Conservation (phyloP, 2,329 filamentous ascomycete species). For the Colletotrichum tropicicola region DNA sequence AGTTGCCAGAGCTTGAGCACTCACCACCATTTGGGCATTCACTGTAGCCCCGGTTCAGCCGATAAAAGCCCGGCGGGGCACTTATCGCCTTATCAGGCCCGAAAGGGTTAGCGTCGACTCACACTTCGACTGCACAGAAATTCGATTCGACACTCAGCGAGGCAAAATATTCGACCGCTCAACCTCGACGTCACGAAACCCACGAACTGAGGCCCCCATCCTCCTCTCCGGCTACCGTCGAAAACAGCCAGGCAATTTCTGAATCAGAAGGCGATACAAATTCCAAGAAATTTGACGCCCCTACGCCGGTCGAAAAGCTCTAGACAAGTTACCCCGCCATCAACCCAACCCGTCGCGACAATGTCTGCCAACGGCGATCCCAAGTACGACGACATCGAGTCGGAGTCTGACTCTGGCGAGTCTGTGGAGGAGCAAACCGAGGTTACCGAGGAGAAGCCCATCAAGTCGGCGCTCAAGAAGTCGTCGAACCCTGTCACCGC, state of each 20-base stretch:
- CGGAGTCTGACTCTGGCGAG: slow-evolving; percentile 74
- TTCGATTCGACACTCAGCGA: slow-evolving; percentile 48
- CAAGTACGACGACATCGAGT: slow-evolving; percentile 78
- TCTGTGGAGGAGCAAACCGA: slow-evolving; percentile 67
- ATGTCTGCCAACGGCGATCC: slow-evolving; percentile 68
- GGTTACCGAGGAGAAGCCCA: slow-evolving; percentile 65
- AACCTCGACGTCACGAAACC: slow-evolving; percentile 31
- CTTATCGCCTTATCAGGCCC: slow-evolving; percentile 50
- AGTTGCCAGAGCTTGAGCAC: too few species aligned
- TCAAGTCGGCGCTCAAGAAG: slow-evolving; percentile 91
- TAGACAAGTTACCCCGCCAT: slow-evolving; percentile 38
- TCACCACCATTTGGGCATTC: too few species aligned
- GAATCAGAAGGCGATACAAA: slow-evolving; percentile 8
- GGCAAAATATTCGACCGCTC: slow-evolving; percentile 42
- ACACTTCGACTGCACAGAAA: slow-evolving; percentile 44
- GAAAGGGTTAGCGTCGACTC: slow-evolving; percentile 49
- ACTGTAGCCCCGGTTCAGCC: too few species aligned
- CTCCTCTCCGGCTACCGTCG: slow-evolving; percentile 9
- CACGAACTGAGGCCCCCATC: slow-evolving; percentile 28
- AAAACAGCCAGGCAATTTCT: background rate
- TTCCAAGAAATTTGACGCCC: slow-evolving; percentile 9
- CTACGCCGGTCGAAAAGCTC: slow-evolving; percentile 10
- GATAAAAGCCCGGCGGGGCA: slow-evolving; percentile 20
- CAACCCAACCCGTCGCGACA: slow-evolving; percentile 33
- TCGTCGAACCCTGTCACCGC: slow-evolving; percentile 52